Base-by-base conservation (phyloP, 768 basidiomycete species). In the Tricholoma matsutake region DNA sequence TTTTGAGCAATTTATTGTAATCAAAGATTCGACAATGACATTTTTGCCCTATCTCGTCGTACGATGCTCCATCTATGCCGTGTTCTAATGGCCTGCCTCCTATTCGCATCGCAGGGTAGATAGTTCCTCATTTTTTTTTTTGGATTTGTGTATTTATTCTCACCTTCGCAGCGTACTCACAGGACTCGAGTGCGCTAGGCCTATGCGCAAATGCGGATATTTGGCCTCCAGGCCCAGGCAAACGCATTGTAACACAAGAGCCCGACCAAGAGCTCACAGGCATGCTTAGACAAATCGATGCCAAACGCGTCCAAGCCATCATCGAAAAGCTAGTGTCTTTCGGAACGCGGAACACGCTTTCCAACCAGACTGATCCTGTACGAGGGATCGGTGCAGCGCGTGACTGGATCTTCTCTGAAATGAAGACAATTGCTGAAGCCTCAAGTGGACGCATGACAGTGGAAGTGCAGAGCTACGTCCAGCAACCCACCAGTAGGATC, bases 361-460 rank as follows among this genome's bases (percentile, higher is more conserved):
- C 83, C 29, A 81, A 67, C 64, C 82, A 84, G 68, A 83, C 82
- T 5, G 78, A 83, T 64, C 81, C 83, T 16, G 66, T 69, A 9
- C 78, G 82, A 35, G 83, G 83, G 0, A 82, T 85, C 39, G 83
- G 83, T 45, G 84, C 83, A 6, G 80, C 84, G 16, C 70, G 82
- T 29, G 81, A 83, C 70, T 85, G 83, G 84, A 79, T 84, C 63
- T 80, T 79, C 3, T 65, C 76, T 4, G 72, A 83, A 67, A 76
- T 84, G 77, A 75, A 67, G 28, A 61, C 68, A 8, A 74, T 73
- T 49, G 78, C 78, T 1, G 71, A 72, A 10, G 62, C 76, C 51
- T 79, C 80, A 43, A 67, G 72, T 55, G 73, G 78, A 45, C 71
- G 79, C 52, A 76, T 80, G 75, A 73, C 73, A 6, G 78, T 86